Conservation (phyloP, 768 basidiomycete species). For the Scleroderma bovista region DNA sequence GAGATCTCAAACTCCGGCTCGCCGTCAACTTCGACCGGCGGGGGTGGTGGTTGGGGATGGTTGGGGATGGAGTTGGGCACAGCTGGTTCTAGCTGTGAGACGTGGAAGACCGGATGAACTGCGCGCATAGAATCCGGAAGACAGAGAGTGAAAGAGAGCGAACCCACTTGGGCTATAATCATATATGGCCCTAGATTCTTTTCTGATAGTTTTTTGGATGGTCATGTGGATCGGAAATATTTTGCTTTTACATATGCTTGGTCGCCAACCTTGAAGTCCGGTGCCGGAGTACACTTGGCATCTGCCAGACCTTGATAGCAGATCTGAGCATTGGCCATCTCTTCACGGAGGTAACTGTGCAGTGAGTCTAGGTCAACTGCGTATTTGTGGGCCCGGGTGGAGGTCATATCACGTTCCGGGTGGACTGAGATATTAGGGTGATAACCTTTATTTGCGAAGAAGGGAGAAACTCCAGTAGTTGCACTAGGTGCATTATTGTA, state of each 20-base stretch:
- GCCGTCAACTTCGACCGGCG: constrained; percentile 2
- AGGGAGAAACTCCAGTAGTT: constrained; percentile 26
- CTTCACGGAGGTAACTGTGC: not conserved
- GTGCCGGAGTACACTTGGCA: constrained; percentile 27
- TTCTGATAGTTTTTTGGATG: not conserved
- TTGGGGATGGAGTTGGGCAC: constrained; percentile 1
- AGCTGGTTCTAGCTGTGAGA: not conserved
- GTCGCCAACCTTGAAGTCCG: constrained; percentile 23
- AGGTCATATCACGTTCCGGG: too few species aligned
- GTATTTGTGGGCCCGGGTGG: too few species aligned
- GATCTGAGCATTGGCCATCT: not conserved
- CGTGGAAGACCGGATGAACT: constrained; percentile 7
- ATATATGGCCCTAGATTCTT: constrained; percentile 16
- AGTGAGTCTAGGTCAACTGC: not conserved
- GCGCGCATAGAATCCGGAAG: constrained; percentile 13
- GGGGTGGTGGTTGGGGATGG: constrained; percentile 6
- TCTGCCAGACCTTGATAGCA: constrained; percentile 6
- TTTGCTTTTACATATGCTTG: constrained; percentile 9
- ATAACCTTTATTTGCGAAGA: constrained; percentile 27
- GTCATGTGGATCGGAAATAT: not conserved
- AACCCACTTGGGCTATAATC: constrained; percentile 14
- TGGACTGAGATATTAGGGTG: constrained; percentile 8
- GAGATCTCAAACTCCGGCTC: constrained; percentile 12
- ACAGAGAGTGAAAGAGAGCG: constrained; percentile 17
- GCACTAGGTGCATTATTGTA: constrained; percentile 24